Evolutionary conservation across 768 basidiomycete species (phyloP).

Genomic region (Rhizopogon roseolus): DNA sequence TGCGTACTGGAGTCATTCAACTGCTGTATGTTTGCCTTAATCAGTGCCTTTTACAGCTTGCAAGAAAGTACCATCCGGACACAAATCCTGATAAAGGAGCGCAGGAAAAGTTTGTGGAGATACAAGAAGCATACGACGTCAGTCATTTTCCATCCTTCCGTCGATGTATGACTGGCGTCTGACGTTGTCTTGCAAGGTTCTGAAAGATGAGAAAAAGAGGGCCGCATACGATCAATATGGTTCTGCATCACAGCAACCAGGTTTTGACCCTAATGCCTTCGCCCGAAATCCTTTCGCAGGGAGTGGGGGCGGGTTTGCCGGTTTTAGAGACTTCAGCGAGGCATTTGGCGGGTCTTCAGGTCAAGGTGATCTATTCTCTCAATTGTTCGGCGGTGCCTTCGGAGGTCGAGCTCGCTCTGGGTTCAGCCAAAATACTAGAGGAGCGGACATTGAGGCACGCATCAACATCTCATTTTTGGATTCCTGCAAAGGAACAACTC

Average conservation of each 20-base stretch:
- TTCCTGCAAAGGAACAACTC: slow-evolving; percentile 84
- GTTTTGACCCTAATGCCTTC: slow-evolving; percentile 90
- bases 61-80: slow-evolving; percentile 97
- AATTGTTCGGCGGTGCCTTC: slow-evolving; percentile 71
- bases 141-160: slow-evolving; percentile 20
- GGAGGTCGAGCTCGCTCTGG: slow-evolving; percentile 44
- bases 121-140: slow-evolving; percentile 96
- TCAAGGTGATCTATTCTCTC: slow-evolving; percentile 74
- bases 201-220: slow-evolving; percentile 94
- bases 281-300: slow-evolving; percentile 47
- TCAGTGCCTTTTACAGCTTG: slow-evolving; percentile 55
- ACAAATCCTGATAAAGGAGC: slow-evolving; percentile 91
- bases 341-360: slow-evolving; percentile 44
- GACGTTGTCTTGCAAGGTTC: slow-evolving; percentile 46
- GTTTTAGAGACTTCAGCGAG: slow-evolving; percentile 67
- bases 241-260: slow-evolving; percentile 85
- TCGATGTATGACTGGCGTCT: slow-evolving; percentile 11
- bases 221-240: slow-evolving; percentile 91
- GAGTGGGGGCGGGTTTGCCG: slow-evolving; percentile 55
- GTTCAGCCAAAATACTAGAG: slow-evolving; percentile 44
- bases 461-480: slow-evolving; percentile 85
- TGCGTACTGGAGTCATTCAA: slow-evolving; percentile 35
- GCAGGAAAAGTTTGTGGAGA: slow-evolving; percentile 91
- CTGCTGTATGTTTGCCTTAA: slow-evolving; percentile 9
- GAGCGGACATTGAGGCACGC: slow-evolving; percentile 78